phyloP scores from a whole-genome alignment of 257 asterid genomes.

The Apocynum venetum region DNA sequence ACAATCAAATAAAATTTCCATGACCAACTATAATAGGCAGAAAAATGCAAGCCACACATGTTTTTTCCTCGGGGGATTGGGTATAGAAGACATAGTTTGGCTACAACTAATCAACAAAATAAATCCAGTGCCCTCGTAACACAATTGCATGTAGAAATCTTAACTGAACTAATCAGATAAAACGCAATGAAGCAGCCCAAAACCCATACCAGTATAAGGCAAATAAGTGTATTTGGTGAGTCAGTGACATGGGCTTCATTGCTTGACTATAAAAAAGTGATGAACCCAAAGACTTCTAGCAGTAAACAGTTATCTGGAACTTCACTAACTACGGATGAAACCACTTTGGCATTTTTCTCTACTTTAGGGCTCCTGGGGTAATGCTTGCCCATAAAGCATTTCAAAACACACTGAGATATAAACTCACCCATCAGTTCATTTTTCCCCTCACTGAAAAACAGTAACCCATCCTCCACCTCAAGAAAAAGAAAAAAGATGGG shows the following conservation, averaged over 20 bases:
- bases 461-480: neutral
- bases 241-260: no score
- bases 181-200: neutral
- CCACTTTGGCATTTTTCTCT: neutral
- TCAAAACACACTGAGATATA: neutral
- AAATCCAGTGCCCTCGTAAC: neutral
- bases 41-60: no score
- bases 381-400: neutral
- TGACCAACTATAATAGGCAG: neutral
- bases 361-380: neutral
- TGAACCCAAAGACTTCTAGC: neutral
- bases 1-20: neutral
- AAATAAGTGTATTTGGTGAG: neutral
- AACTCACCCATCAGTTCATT: neutral
- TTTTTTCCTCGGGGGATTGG: neutral
- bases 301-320: neutral
- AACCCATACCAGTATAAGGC: neutral
- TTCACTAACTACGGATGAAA: neutral
- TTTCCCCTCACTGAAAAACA: neutral
- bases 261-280: no score
- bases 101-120: neutral
- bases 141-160: neutral
- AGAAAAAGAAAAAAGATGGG: neutral
- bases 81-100: neutral
- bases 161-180: neutral